A percentile compares a stretch with the other conserved stretches of the same genome.
Evolutionary conservation across 2,329 filamentous ascomycete genomes (phyloP).

Genomic region (Ceratocystis albifundus): DNA sequence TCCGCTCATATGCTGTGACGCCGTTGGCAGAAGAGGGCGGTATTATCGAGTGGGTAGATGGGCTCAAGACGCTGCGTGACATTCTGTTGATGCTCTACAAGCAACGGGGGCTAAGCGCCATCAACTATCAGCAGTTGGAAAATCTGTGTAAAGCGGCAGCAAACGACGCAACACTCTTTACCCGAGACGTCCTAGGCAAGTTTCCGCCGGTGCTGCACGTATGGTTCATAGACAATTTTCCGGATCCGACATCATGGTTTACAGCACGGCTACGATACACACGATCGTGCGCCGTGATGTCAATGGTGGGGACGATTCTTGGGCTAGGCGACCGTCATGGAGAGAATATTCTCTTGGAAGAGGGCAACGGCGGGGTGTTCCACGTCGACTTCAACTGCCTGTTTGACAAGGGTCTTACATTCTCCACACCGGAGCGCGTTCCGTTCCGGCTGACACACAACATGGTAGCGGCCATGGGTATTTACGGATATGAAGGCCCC

Average conservation of each 20-base stretch:
- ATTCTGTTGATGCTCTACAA: constrained; percentile 72
- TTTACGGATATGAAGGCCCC: constrained; percentile 85
- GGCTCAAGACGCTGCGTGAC: constrained; percentile 85
- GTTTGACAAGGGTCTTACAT: constrained; percentile 94
- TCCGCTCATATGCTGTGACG: constrained; percentile 93
- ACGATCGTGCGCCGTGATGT: constrained; percentile 93
- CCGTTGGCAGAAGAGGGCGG: constrained; percentile 96
- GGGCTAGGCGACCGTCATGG: constrained; percentile 90
- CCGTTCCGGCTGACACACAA: constrained; percentile 97
- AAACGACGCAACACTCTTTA: constrained; percentile 46
- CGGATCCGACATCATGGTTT: constrained; percentile 88
- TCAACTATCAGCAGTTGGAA: constrained; percentile 58
- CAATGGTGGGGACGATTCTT: constrained; percentile 94
- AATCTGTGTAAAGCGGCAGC: constrained; percentile 29
- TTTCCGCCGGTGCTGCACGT: constrained; percentile 79
- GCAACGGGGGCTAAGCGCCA: constrained; percentile 52
- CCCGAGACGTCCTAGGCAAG: constrained; percentile 47
- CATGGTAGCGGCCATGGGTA: constrained; percentile 95
- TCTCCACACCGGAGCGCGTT: constrained; percentile 86
- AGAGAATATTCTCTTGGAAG: constrained; percentile 91
- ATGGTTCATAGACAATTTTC: constrained; percentile 94
- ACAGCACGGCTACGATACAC: constrained; percentile 79
- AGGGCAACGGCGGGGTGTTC: constrained; percentile 84
- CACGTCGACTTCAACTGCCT: constrained; percentile 99
- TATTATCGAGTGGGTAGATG: constrained; percentile 96